A percentile compares a stretch with the other conserved stretches of the same genome.
Conservation (phyloP, 768 basidiomycete species). For the Lactarius hatsudake region DNA sequence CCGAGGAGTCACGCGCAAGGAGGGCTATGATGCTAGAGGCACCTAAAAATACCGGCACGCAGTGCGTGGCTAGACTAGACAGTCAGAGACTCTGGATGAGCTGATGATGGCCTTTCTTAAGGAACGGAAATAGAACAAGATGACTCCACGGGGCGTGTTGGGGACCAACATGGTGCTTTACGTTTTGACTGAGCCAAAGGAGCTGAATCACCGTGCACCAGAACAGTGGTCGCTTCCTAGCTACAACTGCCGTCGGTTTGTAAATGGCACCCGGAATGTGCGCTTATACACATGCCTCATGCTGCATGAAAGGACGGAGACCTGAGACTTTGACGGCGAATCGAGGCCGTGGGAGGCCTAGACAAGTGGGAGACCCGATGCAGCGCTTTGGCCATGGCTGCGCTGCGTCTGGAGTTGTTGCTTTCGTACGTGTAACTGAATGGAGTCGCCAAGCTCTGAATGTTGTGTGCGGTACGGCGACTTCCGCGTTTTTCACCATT, state of each 20-base stretch:
- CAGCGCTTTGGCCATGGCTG: background rate
- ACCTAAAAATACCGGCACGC: background rate
- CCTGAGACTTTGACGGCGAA: background rate
- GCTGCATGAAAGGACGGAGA: background rate
- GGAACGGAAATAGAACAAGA: background rate
- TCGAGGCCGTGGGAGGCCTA: constrained; percentile 5
- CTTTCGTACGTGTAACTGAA: background rate
- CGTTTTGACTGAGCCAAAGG: background rate
- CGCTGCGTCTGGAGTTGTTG: background rate
- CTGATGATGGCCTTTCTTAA: background rate
- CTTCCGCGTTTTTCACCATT: constrained; percentile 12
- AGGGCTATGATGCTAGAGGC: background rate
- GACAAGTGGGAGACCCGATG: background rate
- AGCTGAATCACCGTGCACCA: constrained; percentile 12
- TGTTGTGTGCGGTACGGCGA: constrained; percentile 9
- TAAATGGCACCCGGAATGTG: background rate
- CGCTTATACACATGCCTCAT: background rate
- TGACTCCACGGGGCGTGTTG: background rate
- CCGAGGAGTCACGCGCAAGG: constrained; percentile 5
- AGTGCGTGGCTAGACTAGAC: background rate
- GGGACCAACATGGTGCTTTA: background rate
- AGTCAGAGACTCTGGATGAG: background rate
- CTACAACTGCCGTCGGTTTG: background rate
- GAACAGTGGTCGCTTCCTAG: constrained; percentile 2
- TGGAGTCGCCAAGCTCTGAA: constrained; percentile 6